A percentile compares a stretch with the other conserved stretches of the same genome.
phyloP scores from a whole-genome alignment of 108 stramenopile genomes.

The Conticribra weissflogii region DNA sequence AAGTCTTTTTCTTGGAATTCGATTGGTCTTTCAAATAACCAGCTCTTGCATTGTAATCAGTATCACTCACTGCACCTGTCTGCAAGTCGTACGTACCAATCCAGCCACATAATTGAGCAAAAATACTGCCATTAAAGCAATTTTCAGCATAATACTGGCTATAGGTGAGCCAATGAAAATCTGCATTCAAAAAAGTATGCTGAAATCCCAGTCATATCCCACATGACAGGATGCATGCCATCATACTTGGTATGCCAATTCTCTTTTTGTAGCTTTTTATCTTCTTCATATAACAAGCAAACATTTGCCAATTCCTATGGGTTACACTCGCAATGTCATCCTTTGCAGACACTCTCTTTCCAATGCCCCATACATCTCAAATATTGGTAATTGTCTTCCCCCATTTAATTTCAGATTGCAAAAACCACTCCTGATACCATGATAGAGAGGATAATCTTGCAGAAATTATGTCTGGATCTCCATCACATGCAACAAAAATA shows the following conservation, averaged over 20 bases:
- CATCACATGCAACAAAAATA: slow-evolving; percentile 24
- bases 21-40: slow-evolving; percentile 14
- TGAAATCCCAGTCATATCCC: slow-evolving; percentile 23
- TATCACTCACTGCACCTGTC: slow-evolving; percentile 18
- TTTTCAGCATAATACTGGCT: slow-evolving; percentile 25
- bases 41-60: slow-evolving; percentile 13
- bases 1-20: slow-evolving; percentile 7
- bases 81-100: slow-evolving; percentile 3
- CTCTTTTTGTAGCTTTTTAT: neutral
- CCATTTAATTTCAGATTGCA: slow-evolving; percentile 26
- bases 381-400: slow-evolving; percentile 8
- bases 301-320: neutral
- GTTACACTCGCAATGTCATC: neutral
- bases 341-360: neutral
- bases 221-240: slow-evolving; percentile 11
- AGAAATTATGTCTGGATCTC: slow-evolving; percentile 11
- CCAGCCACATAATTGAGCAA: slow-evolving; percentile 24
- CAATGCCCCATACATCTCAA: neutral
- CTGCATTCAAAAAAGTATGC: slow-evolving; percentile 10
- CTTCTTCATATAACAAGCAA: slow-evolving; percentile 4
- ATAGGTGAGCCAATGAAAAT: slow-evolving; percentile 15
- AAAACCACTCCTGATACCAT: slow-evolving; percentile 45
- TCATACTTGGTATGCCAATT: slow-evolving; percentile 17
- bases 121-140: slow-evolving; percentile 17
- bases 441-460: slow-evolving; percentile 19